Percentiles rank a stretch among this genome's conserved stretches.
These are phyloP conservation scores for Coemansia sp. DNA, from an alignment of 192 early-diverging fungal species.

Conservation along the genomic window DNA sequence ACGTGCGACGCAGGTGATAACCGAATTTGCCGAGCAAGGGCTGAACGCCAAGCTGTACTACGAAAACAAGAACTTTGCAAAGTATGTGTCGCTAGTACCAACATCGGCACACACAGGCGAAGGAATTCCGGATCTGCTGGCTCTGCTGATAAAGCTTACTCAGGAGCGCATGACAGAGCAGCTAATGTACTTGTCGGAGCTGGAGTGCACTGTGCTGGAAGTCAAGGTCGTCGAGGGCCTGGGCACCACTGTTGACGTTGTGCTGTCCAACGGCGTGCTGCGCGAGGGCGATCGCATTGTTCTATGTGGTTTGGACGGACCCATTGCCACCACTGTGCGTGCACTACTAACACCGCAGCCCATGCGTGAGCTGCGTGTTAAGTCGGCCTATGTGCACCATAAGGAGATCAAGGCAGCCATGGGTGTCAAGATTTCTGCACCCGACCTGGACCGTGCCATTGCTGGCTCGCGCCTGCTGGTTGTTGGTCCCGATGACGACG, in stretches of 20 bases:
- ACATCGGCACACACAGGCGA: conserved; percentile 98
- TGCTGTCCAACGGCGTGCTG: conserved; percentile 91
- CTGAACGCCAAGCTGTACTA: conserved; percentile 91
- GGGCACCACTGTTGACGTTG: conserved; percentile 96
- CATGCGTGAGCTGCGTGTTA: conserved; percentile 93
- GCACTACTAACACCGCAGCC: conserved; percentile 99
- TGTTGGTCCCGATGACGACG: conserved; percentile 91
- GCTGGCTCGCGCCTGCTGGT: conserved; percentile 95
- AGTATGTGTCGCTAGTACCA: conserved; percentile 93
- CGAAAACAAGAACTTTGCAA: conserved; percentile 92
- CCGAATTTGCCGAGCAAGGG: conserved; percentile 95
- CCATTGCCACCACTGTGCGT: conserved; percentile 89
- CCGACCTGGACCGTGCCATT: conserved; percentile 92
- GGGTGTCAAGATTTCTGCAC: conserved; percentile 94
- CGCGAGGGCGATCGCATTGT: conserved; percentile 95
- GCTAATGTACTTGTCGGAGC: conserved; percentile 94
- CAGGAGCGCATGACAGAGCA: conserved; percentile 92
- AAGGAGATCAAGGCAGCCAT: conserved; percentile 94
- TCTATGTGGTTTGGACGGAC: conserved; percentile 87
- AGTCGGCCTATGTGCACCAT: conserved; percentile 94
- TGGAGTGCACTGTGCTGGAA: conserved; percentile 97
- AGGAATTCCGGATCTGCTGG: conserved; percentile 96
- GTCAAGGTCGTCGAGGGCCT: conserved; percentile 99
- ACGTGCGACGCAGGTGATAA: conserved; percentile 71
- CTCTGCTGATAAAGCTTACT: conserved; percentile 85